Base-by-base conservation (phyloP, 192 early-diverging fungal genomes). In the Linnemannia exigua region DNA sequence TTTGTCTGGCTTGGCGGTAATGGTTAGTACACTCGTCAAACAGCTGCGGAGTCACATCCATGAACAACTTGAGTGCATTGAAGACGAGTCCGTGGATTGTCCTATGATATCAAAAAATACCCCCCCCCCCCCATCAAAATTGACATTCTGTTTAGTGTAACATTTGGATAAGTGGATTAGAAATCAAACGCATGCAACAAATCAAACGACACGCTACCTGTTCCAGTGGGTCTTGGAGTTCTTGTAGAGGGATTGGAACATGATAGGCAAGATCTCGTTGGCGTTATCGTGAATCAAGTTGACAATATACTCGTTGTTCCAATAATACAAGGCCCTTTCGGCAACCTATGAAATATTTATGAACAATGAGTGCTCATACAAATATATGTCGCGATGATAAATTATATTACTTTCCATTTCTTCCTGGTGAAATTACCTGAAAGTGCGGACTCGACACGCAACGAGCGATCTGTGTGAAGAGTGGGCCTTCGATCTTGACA, bases 191-290 rank as follows among this genome's bases (percentile, higher is more conserved):
- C 8, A 66, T 8, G 36, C 41, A 35, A 76, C 63, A 68, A n/a
- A n/a, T n/a, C 22, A n/a, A n/a, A 6, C 2, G 9, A 44, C 41
- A 44, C 41, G 4, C 14, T 63, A 97, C 95, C 94, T 88, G 90
- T 99, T 99, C 98, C 98, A 99, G 78, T 99, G 98, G 11, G 96
- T 92, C 88, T 97, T 95, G 71, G 97, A 98, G 88, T 98, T 96
- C 33, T 93, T 93, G 83, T 97, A 98, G 41, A 99, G 92, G 19
- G 96, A 93, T 20, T 96, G 92, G 70, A 99, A 98, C 90, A 98
- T 95, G 74, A 99, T 97, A 25, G 98, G 98, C 81, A 99, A 87
- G 46, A 99, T 96, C 28, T 93, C 91, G 41, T 91, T 90, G 41
- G 96, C 95, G 91, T 99, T 97, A 69, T 98, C 97, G 28, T 94